A percentile compares a stretch with the other conserved stretches of the same genome.
Evolutionary conservation across 1,284 basidiomycete species (phyloP).

Genomic region (Sanguinoderma infundibulare): DNA sequence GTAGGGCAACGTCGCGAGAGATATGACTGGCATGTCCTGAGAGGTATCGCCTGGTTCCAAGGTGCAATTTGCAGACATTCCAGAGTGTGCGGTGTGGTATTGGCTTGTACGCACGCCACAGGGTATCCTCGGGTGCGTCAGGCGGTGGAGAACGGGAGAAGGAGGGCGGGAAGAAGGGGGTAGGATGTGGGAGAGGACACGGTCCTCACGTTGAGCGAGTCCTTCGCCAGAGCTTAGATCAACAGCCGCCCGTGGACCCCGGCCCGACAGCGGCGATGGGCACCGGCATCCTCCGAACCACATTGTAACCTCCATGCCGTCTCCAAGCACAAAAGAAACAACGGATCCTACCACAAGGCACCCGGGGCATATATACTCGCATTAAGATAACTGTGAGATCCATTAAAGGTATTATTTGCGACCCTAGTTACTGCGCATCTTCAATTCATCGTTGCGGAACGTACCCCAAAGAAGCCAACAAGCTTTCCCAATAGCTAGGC

Average conservation of each 20-base stretch:
- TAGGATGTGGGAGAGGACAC: conserved; percentile 26
- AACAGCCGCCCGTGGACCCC: conserved; percentile 2
- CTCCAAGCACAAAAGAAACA: background rate
- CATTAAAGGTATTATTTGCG: too few species aligned
- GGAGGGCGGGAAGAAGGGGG: conserved; percentile 12
- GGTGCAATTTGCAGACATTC: conserved; percentile 20
- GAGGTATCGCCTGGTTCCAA: conserved; percentile 19
- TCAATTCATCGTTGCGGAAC: too few species aligned
- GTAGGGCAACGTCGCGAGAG: conserved; percentile 60
- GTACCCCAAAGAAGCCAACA: too few species aligned
- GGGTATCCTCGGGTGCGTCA: background rate
- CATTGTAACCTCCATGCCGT: background rate
- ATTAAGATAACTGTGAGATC: too few species aligned
- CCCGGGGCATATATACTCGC: too few species aligned
- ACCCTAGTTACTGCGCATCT: too few species aligned
- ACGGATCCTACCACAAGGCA: background rate
- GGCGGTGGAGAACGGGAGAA: background rate
- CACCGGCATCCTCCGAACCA: background rate
- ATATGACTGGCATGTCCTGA: conserved; percentile 25
- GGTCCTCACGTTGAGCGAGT: conserved; percentile 16
- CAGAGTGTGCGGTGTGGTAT: conserved; percentile 3
- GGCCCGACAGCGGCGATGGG: conserved; percentile 15
- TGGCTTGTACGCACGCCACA: background rate
- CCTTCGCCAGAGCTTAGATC: conserved; percentile 11
- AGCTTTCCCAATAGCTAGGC: too few species aligned